Conservation (phyloP, 2,329 filamentous ascomycete genomes). For the Ophiostoma angusticollis region DNA sequence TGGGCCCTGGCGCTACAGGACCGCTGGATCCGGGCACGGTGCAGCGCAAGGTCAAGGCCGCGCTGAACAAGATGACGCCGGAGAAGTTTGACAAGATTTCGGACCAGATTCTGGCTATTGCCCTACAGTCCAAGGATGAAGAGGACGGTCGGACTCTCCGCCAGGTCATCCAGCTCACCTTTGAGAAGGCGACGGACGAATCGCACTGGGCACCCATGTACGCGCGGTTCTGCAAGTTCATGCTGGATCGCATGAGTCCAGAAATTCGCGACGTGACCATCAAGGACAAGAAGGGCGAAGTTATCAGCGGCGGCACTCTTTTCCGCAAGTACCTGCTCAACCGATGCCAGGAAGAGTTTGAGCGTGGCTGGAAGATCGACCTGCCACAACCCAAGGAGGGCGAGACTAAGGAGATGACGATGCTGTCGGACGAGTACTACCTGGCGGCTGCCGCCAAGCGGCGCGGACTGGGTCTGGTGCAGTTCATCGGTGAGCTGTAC, state of each 20-base stretch:
- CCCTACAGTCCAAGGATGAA: slow-evolving; percentile 89
- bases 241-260: slow-evolving; percentile 88
- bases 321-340: slow-evolving; percentile 99
- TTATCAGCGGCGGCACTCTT: slow-evolving; percentile 81
- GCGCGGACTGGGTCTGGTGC: slow-evolving; percentile 90
- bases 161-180: slow-evolving; percentile 96
- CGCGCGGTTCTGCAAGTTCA: slow-evolving; percentile 93
- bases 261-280: slow-evolving; percentile 95
- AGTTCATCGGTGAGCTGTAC: slow-evolving; percentile 98
- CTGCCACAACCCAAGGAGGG: slow-evolving; percentile 65
- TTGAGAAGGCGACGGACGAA: slow-evolving; percentile 97
- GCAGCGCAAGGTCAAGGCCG: slow-evolving; percentile 96
- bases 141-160: slow-evolving; percentile 84
- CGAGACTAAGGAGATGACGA: slow-evolving; percentile 63
- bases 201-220: slow-evolving; percentile 99
- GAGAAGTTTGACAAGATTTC: slow-evolving; percentile 97
- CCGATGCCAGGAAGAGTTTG: slow-evolving; percentile 96
- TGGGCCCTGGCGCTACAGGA: slow-evolving; percentile 30
- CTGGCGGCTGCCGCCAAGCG: slow-evolving; percentile 85
- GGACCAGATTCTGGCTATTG: slow-evolving; percentile 83
- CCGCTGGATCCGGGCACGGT: slow-evolving; percentile 84
- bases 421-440: slow-evolving; percentile 97
- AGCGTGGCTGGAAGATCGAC: slow-evolving; percentile 91
- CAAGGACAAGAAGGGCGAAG: slow-evolving; percentile 74
- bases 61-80: slow-evolving; percentile 98